phyloP scores from a whole-genome alignment of 2,329 filamentous ascomycete genomes.

The Neurospora sp. region DNA sequence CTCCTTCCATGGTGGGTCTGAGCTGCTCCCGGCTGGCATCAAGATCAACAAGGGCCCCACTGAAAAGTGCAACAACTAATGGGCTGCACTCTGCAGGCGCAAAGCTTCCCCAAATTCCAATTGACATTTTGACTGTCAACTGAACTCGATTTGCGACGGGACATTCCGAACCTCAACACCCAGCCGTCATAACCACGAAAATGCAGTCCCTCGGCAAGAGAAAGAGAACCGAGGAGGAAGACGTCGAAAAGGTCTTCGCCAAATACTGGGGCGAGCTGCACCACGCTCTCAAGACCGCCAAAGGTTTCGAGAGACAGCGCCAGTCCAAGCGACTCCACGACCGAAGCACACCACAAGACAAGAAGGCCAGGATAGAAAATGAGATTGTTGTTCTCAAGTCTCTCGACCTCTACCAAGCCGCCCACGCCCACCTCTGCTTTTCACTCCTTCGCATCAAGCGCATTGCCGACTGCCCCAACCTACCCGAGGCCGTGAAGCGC shows the following conservation, averaged over 20 bases:
- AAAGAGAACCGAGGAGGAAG: conserved; percentile 38
- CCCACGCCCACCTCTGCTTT: conserved; percentile 45
- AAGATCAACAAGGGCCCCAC: conserved; percentile 3
- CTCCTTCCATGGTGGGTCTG: background rate
- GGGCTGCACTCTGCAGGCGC: background rate
- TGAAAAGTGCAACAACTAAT: conserved; percentile 3
- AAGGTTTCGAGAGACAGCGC: conserved; percentile 71
- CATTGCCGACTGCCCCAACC: conserved; percentile 38
- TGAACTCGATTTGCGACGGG: background rate
- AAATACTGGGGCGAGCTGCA: conserved; percentile 51
- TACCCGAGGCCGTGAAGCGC: conserved; percentile 38
- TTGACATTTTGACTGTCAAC: background rate
- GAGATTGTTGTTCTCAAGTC: conserved; percentile 50
- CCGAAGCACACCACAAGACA: conserved; percentile 34
- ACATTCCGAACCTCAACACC: background rate
- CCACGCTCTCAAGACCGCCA: conserved; percentile 60
- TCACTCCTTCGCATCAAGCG: conserved; percentile 44
- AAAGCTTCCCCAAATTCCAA: background rate
- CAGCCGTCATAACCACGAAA: background rate
- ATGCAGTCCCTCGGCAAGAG: conserved; percentile 43
- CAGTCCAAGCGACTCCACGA: conserved; percentile 51
- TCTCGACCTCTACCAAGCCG: conserved; percentile 48
- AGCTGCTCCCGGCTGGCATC: background rate
- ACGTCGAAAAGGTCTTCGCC: conserved; percentile 40
- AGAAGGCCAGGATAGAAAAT: conserved; percentile 50